Base-by-base conservation (phyloP, 768 basidiomycete genomes). In the Trametes gibbosa region DNA sequence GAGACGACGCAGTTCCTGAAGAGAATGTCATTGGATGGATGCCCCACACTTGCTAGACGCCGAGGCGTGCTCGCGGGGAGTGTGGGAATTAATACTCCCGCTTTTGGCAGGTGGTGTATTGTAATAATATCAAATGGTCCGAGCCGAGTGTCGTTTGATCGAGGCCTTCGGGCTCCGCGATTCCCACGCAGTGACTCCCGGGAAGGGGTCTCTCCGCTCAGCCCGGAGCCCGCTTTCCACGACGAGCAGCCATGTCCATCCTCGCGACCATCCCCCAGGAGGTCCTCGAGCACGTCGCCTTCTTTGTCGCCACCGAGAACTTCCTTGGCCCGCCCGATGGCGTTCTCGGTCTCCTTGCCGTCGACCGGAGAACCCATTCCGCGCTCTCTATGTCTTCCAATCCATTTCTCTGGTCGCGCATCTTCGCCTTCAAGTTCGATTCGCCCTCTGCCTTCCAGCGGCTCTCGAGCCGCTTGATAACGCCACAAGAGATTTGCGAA, bases 251-350 rank as follows among this genome's bases (percentile, higher is more conserved):
- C 25, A 59, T 52, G 53, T 19, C 61, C 17, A 49, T 56, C 42
- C 62, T 70, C 41, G 62, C 58, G 10, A 53, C 73, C 6, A 73
- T 94, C 43, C 92, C 92, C 14, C 82, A 81, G 59, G 92, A 94
- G 72, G 79, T 94, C 39, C 78, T 95, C 45, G 87, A 93, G 68
- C 84, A 85, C 50, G 85, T 95, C 65, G 89, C 89, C 1, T 85
- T 81, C 68, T 84, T 84, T 64, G 73, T 83, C 40, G 84, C 80
- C 8, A 83, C 83, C 3, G 67, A 79, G 5, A 63, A 56, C 58
- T 73, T 80, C 50, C 74, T 84, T 41, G 87, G 89, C 17, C 87
- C 89, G 8, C 88, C 87, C 16, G 74, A 81, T 1, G 76, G 75
- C 34, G 73, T 92, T 29, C 53, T 79, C n/a, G 75, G 85, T 12